A percentile compares a stretch with the other conserved stretches of the same genome.
Evolutionary conservation across 148 eudicot species (phyloP).

Genomic region (Fagopyrum esculentum): DNA sequence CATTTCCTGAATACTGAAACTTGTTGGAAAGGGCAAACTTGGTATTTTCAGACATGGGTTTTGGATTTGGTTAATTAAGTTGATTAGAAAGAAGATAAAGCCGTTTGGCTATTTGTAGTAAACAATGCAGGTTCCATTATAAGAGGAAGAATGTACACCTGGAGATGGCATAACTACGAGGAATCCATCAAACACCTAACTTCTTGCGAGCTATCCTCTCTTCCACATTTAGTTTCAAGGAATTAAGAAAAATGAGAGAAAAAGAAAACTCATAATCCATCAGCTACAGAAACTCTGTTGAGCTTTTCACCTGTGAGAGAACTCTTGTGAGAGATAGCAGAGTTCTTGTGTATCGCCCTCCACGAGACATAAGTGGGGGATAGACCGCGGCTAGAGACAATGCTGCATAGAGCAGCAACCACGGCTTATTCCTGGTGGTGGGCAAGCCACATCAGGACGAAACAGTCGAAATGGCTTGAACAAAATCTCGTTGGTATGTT

Average conservation of each 20-base stretch:
- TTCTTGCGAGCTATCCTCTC: constrained; percentile 14
- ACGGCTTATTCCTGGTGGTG: constrained; percentile 96
- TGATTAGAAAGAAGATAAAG: neutral
- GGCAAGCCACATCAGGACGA: constrained; percentile 85
- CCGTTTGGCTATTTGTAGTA: neutral
- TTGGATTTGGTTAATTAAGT: constrained; percentile 1
- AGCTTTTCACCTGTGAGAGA: no score
- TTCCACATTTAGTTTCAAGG: constrained; percentile 10
- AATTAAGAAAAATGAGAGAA: constrained; percentile 1
- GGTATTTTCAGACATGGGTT: neutral
- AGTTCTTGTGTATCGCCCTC: neutral
- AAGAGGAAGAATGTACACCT: constrained; percentile 2
- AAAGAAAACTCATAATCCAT: constrained; percentile 11
- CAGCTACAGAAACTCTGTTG: neutral
- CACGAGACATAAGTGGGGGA: constrained; percentile 3
- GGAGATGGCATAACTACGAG: neutral
- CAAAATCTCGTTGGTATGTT: constrained; percentile 35
- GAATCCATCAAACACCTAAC: constrained; percentile 2
- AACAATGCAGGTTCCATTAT: neutral
- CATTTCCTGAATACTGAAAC: neutral
- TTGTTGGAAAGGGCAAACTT: neutral
- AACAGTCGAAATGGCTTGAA: constrained; percentile 92
- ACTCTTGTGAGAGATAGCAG: no score
- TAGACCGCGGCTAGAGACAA: constrained; percentile 19
- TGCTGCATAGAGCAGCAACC: constrained; percentile 85